Conservation (phyloP, 805 yeast species). For the Saccharomycopsis fibuligera region DNA sequence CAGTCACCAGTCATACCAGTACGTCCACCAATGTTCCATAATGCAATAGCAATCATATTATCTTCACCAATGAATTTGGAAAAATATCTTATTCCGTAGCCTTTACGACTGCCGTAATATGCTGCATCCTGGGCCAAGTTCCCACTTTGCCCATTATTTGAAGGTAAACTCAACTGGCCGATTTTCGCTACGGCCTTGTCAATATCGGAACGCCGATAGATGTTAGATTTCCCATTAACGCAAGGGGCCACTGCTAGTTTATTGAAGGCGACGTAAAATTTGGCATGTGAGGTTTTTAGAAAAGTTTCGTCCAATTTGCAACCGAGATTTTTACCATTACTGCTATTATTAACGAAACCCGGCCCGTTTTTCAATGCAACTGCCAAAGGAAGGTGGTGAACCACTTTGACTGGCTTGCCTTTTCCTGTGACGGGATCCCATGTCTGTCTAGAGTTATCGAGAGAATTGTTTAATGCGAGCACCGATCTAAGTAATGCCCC, state of each 20-base stretch:
- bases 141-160: conserved; percentile 30
- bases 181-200: conserved; percentile 47
- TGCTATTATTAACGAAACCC: too few relatives aligned
- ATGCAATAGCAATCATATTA: conserved; percentile 82
- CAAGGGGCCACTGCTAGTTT: conserved; percentile 75
- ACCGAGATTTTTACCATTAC: conserved; percentile 37
- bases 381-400: conserved; percentile 80
- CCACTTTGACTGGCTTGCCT: conserved; percentile 48
- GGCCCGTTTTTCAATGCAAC: conserved; percentile 29
- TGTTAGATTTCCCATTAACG: conserved; percentile 83
- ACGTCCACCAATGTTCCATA: conserved; percentile 69
- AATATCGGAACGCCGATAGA: conserved; percentile 62
- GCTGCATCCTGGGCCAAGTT: conserved; percentile 30
- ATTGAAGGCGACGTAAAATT: conserved; percentile 76
- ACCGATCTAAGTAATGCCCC: conserved; percentile 64
- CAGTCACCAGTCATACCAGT: conserved; percentile 76
- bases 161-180: conserved; percentile 28
- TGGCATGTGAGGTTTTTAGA: conserved; percentile 74
- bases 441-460: conserved; percentile 41
- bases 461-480: conserved; percentile 38
- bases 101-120: conserved; percentile 25
- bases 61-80: conserved; percentile 86
- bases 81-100: conserved; percentile 58
- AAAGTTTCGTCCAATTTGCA: conserved; percentile 80
- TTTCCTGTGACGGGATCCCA: conserved; percentile 20